Base-by-base conservation (phyloP, 176 grass and related monocot genomes). In the Areca catechu region DNA sequence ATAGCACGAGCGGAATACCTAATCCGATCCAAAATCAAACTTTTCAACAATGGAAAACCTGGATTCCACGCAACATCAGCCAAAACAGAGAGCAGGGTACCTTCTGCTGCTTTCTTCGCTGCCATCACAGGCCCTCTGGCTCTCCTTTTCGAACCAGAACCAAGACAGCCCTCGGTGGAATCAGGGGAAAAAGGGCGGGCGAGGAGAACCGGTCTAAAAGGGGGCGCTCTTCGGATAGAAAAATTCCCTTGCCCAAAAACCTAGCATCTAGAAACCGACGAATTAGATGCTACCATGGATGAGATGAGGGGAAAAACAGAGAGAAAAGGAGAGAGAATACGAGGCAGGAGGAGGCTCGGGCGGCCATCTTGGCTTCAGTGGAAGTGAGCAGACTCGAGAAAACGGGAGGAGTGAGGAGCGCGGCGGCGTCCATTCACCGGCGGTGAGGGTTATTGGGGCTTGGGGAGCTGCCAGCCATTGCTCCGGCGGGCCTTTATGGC, bases 111-210 rank as follows among this genome's bases (percentile, higher is more conserved):
- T 75, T 88, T 97, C 81, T 97, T 90, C 53, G 86, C 92, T 1
- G 86, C 83, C 92, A 97, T 97, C 25, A 90, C 68, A 4, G 92
- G 92, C 0, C 92, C 92, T 20, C 92, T 70, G 28, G 83, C 85
- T 29, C 92, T 77, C 49, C 92, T 65, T 49, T 88, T 96, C 9
- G 86, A 96, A 48, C 49, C 49, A 24, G 67, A 62, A 5, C 68
- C 57, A 48, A 56, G 28, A 29, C 62, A 72, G 6, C 54, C 73
- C 0, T 80, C 77, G 5, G 60, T 51, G 19, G 52, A 52, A 50
- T 68, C 83, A 3, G 53, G 65, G 57, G 54, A 56, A 24, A 85
- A 72, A 53, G 65, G 76, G 54, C 73, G 83, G 49, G 53, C 27
- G 66, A 64, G 77, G 68, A 48, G 79, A 83, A 73, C 70, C 64